phyloP scores from a whole-genome alignment of 1,139 yeast genomes.

The Debaryomyces sp. region DNA sequence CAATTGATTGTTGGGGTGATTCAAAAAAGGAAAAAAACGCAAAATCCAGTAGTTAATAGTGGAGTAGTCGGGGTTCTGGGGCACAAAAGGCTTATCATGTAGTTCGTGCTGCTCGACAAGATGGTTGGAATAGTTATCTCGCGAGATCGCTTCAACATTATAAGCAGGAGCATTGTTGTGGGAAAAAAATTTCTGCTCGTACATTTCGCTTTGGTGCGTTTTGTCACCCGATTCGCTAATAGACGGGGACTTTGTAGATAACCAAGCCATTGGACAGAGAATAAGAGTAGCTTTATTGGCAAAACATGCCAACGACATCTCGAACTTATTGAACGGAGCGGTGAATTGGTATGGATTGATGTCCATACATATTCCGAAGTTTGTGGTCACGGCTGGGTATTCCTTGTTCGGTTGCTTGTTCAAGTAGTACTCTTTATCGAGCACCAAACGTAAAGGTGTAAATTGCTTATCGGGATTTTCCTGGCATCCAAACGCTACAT shows the following conservation, averaged over 20 bases:
- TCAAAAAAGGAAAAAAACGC: slow-evolving; percentile 67
- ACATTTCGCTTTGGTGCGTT: slow-evolving; percentile 11
- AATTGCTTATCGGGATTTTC: slow-evolving; percentile 65
- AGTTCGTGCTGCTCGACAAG: slow-evolving; percentile 6
- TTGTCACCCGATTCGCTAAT: slow-evolving; percentile 22
- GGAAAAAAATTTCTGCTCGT: slow-evolving; percentile 8
- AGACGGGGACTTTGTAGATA: slow-evolving; percentile 57
- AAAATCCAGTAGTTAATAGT: slow-evolving; percentile 65
- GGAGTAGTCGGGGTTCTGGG: slow-evolving; percentile 24
- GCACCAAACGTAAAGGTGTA: slow-evolving; percentile 38
- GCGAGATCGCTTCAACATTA: slow-evolving; percentile 5
- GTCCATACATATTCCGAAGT: slow-evolving; percentile 95
- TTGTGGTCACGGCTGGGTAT: slow-evolving; percentile 34
- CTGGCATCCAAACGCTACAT: slow-evolving; percentile 76
- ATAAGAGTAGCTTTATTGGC: slow-evolving; percentile 55
- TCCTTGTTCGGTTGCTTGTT: slow-evolving; percentile 7
- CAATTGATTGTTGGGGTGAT: slow-evolving; percentile 37
- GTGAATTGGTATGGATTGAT: slow-evolving; percentile 82
- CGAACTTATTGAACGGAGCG: slow-evolving; percentile 76
- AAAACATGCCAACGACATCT: slow-evolving; percentile 62
- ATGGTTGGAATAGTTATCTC: slow-evolving; percentile 3
- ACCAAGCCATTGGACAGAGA: slow-evolving; percentile 89
- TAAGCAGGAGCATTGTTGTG: not conserved
- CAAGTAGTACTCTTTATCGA: slow-evolving; percentile 32
- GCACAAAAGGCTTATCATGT: slow-evolving; percentile 14